phyloP scores from a whole-genome alignment of 139 green algal species.

The Chlamydomonas sp. region DNA sequence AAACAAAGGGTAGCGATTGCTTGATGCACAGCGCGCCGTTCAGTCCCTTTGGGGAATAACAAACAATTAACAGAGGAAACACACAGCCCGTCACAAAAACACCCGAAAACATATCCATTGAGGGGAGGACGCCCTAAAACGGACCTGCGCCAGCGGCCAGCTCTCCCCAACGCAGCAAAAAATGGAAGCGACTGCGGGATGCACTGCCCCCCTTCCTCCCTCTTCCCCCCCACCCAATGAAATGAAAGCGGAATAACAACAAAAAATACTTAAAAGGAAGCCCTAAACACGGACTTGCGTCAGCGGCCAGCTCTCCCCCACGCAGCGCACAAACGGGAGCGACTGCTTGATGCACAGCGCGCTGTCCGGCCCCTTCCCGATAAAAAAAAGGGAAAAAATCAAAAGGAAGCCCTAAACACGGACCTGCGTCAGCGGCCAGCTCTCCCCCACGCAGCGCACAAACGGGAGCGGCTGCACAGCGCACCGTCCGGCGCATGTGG shows the following conservation, averaged over 20 bases:
- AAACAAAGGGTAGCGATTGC: background rate
- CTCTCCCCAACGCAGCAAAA: slow-evolving; percentile 77
- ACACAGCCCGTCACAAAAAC: no score
- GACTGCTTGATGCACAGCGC: slow-evolving; percentile 46
- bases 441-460: slow-evolving; percentile 82
- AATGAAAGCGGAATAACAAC: no score
- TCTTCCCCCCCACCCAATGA: no score
- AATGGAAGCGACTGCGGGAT: no score
- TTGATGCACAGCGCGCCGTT: slow-evolving; percentile 1
- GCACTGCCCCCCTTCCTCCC: background rate
- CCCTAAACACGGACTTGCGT: slow-evolving; percentile 62
- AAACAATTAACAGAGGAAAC: background rate
- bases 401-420: background rate
- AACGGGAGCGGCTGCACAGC: no score
- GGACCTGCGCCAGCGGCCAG: slow-evolving; percentile 87
- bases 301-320: slow-evolving; percentile 86
- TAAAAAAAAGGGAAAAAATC: slow-evolving; percentile 87
- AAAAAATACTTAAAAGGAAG: no score
- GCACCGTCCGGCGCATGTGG: no score
- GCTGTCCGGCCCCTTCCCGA: slow-evolving; percentile 71
- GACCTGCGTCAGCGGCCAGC: slow-evolving; percentile 85
- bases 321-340: slow-evolving; percentile 20
- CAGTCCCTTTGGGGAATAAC: no score
- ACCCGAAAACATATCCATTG: no score
- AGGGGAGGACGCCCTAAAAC: no score